Conservation (phyloP, 1,284 basidiomycete species). For the Rhodotorula sp. region DNA sequence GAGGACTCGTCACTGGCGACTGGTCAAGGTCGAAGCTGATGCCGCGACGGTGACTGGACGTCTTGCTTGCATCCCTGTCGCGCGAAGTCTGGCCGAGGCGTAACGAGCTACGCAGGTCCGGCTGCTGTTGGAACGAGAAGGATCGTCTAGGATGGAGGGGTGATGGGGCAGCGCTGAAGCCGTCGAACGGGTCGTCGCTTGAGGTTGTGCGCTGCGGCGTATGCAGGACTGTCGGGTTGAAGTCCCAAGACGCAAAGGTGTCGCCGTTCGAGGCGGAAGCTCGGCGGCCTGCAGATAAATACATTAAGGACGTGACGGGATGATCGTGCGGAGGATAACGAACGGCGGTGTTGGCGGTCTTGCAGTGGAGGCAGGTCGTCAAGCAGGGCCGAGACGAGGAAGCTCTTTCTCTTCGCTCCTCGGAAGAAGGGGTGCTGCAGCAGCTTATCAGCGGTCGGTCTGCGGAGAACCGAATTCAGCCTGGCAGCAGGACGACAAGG, state of each 20-base stretch:
- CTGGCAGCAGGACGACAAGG: not conserved
- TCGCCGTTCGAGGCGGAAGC: not conserved
- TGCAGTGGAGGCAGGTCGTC: constrained; percentile 44
- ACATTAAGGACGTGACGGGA: no score
- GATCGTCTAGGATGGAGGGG: constrained; percentile 6
- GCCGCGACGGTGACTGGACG: constrained; percentile 3
- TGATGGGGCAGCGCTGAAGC: constrained; percentile 22
- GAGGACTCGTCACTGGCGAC: not conserved
- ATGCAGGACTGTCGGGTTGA: constrained; percentile 20
- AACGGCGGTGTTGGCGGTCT: constrained; percentile 40
- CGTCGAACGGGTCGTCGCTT: constrained; percentile 27
- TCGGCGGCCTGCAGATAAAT: constrained; percentile 21
- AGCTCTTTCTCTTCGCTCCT: constrained; percentile 65
- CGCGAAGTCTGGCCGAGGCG: not conserved
- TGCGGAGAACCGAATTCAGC: constrained; percentile 43
- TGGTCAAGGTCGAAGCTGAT: not conserved
- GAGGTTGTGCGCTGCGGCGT: constrained; percentile 6
- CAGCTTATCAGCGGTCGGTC: constrained; percentile 74
- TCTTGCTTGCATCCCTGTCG: not conserved
- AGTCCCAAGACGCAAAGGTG: constrained; percentile 35
- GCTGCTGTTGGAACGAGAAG: not conserved
- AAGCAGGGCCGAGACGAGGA: constrained; percentile 72
- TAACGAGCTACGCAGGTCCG: not conserved
- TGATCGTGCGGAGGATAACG: not conserved
- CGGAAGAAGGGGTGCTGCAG: constrained; percentile 77